A percentile compares a stretch with the other conserved stretches of the same genome.
Conservation (phyloP, 2,329 filamentous ascomycete genomes). For the Zasmidium angulare region DNA sequence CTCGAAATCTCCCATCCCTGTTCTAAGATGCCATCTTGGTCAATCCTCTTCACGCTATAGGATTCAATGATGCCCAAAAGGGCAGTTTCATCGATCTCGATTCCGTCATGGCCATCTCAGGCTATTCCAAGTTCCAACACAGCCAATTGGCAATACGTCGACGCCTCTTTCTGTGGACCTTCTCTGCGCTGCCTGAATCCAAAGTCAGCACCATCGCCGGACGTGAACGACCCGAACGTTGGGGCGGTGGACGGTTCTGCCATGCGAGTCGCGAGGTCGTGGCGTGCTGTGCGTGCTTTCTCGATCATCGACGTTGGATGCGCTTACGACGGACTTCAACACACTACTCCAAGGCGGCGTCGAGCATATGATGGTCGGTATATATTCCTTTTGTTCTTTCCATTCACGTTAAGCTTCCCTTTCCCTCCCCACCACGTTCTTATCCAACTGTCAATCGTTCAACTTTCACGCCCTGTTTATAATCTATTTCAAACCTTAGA, state of each 20-base stretch:
- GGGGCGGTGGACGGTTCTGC: not conserved
- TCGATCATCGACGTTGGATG: not conserved
- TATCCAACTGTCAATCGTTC: not conserved
- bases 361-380: not conserved
- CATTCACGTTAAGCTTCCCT: too few relatives aligned
- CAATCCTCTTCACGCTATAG: not conserved
- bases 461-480: not conserved
- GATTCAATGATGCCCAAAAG: not conserved
- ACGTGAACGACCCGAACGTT: not conserved
- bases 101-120: slow-evolving; percentile 4
- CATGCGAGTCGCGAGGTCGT: not conserved
- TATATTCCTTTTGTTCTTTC: not conserved
- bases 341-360: not conserved
- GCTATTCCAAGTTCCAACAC: too few relatives aligned
- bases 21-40: not conserved
- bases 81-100: not conserved
- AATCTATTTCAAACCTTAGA: not conserved
- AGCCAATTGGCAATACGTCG: too few relatives aligned
- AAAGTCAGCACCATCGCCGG: not conserved
- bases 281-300: not conserved
- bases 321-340: not conserved
- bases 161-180: too few relatives aligned
- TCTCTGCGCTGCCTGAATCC: not conserved
- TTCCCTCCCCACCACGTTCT: not conserved
- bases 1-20: slow-evolving; percentile 1